A percentile compares a stretch with the other conserved stretches of the same genome.
These are phyloP conservation scores for Raffaelea ambrosiae DNA, from an alignment of 2,329 filamentous ascomycete genomes.

Conservation along the genomic window DNA sequence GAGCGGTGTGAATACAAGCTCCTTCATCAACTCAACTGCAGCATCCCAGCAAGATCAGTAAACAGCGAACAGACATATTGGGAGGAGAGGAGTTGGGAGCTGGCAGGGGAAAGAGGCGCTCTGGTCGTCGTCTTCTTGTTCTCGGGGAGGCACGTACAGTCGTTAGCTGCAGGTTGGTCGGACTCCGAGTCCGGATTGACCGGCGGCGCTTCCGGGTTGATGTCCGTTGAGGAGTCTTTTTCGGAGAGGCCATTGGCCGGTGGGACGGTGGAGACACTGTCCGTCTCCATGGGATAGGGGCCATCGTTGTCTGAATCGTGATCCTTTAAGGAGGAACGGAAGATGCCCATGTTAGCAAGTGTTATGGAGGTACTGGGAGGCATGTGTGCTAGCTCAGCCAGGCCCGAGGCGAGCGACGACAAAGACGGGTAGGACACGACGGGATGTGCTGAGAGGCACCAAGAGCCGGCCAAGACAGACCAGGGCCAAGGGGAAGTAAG, in stretches of 20 bases:
- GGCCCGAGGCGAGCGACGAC: no score
- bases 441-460: no score
- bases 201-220: conserved; percentile 43
- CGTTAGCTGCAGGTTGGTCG: conserved; percentile 40
- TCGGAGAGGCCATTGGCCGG: conserved; percentile 32
- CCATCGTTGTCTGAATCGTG: conserved; percentile 34
- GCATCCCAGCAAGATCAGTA: conserved; percentile 18
- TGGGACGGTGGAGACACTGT: conserved; percentile 37
- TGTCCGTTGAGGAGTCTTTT: conserved; percentile 44
- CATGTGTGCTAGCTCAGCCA: no score
- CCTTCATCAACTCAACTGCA: conserved; percentile 76
- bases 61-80: background rate
- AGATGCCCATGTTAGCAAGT: conserved; percentile 18
- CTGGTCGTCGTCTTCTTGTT: no score
- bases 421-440: no score
- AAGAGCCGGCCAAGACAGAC: no score
- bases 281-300: conserved; percentile 48
- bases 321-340: conserved; percentile 30
- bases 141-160: conserved; percentile 34
- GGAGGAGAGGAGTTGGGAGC: conserved; percentile 9
- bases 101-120: no score
- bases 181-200: conserved; percentile 38
- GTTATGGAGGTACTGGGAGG: background rate
- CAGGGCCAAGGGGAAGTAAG: no score
- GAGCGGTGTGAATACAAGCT: conserved; percentile 64